Conservation (phyloP, 306 rosid genomes). For the Sophora flavescens region DNA sequence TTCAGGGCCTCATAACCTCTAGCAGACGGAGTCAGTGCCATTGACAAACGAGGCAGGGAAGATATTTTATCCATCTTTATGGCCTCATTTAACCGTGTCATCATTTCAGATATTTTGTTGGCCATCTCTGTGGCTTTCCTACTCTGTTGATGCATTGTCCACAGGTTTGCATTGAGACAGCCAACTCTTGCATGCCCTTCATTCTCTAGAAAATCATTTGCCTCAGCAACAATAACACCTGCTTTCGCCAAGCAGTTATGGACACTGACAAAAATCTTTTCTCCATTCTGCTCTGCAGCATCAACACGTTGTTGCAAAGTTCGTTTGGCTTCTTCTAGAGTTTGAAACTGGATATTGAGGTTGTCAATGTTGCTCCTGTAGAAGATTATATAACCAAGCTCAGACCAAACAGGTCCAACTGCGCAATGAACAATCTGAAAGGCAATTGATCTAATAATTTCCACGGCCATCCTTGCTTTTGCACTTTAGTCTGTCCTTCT, state of each 20-base stretch:
- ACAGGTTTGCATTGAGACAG: neutral
- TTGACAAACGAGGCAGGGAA: neutral
- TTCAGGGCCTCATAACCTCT: slow-evolving; percentile 4
- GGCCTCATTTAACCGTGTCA: neutral
- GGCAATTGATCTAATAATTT: no score
- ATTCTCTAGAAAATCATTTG: neutral
- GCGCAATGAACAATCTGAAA: no score
- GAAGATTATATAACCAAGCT: neutral
- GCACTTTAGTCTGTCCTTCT: no score
- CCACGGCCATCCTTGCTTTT: no score
- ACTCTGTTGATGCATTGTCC: neutral
- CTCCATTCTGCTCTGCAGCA: neutral
- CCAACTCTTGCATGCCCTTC: neutral
- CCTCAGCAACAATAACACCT: neutral
- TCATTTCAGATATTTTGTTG: neutral
- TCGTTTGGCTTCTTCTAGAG: neutral
- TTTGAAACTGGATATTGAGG: neutral
- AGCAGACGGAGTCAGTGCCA: neutral
- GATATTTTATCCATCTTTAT: neutral
- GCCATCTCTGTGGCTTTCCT: neutral
- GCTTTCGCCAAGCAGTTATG: neutral
- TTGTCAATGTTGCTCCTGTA: neutral
- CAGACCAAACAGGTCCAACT: no score
- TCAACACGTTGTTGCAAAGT: neutral
- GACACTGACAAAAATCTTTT: neutral